Percentiles rank a stretch among this genome's conserved stretches.
Conservation (phyloP, 1,284 basidiomycete genomes). For the Tetrapyrgos nigripes region DNA sequence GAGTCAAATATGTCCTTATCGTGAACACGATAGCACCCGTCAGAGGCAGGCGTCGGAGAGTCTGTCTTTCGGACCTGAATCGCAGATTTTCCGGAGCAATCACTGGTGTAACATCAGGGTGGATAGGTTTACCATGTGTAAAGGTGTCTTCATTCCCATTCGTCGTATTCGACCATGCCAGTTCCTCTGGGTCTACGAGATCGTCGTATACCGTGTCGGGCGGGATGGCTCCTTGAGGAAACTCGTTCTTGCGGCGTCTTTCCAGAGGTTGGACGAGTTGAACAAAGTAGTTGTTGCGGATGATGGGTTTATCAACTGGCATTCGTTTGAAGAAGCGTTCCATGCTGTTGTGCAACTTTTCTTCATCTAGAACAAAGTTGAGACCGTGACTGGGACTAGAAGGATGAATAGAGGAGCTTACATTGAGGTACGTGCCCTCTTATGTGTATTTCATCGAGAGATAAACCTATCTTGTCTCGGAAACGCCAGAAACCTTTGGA, state of each 20-base stretch:
- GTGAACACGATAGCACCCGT: constrained; percentile 81
- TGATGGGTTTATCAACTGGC: constrained; percentile 70
- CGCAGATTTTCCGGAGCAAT: constrained; percentile 56
- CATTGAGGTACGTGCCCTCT: constrained; percentile 75
- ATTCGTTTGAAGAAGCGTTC: constrained; percentile 74
- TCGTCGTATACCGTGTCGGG: constrained; percentile 24
- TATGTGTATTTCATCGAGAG: constrained; percentile 76
- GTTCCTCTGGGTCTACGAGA: constrained; percentile 64
- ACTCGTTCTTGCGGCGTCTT: constrained; percentile 3
- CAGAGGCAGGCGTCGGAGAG: constrained; percentile 67
- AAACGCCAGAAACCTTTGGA: constrained; percentile 80
- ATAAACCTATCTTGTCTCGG: constrained; percentile 76
- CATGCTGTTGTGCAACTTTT: constrained; percentile 70
- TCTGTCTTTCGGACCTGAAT: constrained; percentile 76
- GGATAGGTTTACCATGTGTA: constrained; percentile 38
- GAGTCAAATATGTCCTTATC: constrained; percentile 76
- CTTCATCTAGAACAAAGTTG: constrained; percentile 50
- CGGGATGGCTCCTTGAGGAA: constrained; percentile 15
- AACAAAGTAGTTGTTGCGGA: constrained; percentile 76
- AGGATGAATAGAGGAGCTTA: constrained; percentile 38
- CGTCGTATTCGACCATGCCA: constrained; percentile 70
- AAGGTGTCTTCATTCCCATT: constrained; percentile 70
- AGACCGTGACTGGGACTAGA: background rate
- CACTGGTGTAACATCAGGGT: constrained; percentile 25
- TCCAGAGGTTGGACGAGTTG: constrained; percentile 53